These are phyloP conservation scores for Gyromitra esculenta DNA, from an alignment of 2,329 filamentous ascomycete genomes.

Conservation along the genomic window DNA sequence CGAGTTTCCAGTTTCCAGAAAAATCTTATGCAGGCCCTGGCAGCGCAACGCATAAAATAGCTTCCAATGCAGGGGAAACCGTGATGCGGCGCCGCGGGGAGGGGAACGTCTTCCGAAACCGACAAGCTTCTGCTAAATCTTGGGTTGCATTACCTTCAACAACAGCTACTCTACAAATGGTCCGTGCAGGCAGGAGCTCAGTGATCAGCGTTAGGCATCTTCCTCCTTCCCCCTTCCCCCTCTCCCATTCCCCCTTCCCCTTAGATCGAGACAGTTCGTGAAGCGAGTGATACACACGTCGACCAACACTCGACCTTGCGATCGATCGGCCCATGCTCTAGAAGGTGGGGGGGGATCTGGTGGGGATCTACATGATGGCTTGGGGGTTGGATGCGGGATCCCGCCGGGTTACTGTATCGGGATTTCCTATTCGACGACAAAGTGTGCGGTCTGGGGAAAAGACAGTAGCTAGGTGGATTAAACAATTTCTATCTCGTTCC, in stretches of 20 bases:
- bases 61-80: not conserved
- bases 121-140: constrained; percentile 18
- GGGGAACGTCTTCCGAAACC: not conserved
- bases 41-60: not conserved
- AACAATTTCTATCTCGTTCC: too few relatives aligned
- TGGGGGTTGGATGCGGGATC: not conserved
- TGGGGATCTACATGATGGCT: not conserved
- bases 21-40: not conserved
- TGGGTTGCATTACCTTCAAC: not conserved
- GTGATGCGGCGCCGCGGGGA: not conserved
- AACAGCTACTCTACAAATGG: not conserved
- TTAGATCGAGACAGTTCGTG: not conserved
- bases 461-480: not conserved
- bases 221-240: too few relatives aligned
- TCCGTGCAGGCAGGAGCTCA: not conserved
- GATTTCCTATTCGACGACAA: not conserved
- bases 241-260: too few relatives aligned
- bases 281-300: constrained; percentile 1
- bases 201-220: too few relatives aligned
- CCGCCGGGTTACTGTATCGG: not conserved
- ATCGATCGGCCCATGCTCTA: not conserved
- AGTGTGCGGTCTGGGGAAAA: not conserved
- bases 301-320: not conserved
- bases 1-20: not conserved
- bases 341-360: not conserved